A percentile compares a stretch with the other conserved stretches of the same genome.
Conservation (phyloP, 768 basidiomycete genomes). For the Amanita pallidorosea region DNA sequence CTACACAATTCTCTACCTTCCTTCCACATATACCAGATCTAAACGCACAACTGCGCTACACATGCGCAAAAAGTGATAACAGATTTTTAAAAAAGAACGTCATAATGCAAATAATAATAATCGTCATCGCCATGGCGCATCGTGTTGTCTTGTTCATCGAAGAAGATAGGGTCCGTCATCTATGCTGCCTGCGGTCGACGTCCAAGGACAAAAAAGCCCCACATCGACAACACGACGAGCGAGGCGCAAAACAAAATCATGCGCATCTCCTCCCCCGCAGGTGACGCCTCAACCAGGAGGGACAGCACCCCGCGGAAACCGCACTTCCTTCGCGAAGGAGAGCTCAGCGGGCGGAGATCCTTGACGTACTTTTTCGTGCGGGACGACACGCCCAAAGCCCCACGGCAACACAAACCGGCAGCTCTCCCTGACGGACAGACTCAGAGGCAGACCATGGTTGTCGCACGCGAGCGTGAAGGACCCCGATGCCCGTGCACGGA, state of each 20-base stretch:
- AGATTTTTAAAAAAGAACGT: too few relatives aligned
- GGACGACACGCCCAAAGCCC: conserved; percentile 29
- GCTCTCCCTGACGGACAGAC: conserved; percentile 40
- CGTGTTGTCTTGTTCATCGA: too few relatives aligned
- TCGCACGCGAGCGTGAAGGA: conserved; percentile 48
- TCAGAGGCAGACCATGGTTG: conserved; percentile 52
- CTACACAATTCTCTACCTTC: too few relatives aligned
- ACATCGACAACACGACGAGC: conserved; percentile 37
- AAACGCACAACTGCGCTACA: too few relatives aligned
- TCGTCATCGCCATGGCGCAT: too few relatives aligned
- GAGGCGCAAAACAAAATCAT: conserved; percentile 44
- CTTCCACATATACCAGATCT: too few relatives aligned
- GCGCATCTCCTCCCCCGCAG: conserved; percentile 61
- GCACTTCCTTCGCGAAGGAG: conserved; percentile 24
- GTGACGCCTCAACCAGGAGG: conserved; percentile 43
- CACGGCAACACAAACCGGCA: conserved; percentile 36
- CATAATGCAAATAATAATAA: too few relatives aligned
- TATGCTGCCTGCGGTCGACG: neutral
- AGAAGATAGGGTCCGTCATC: too few relatives aligned
- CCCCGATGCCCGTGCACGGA: conserved; percentile 38
- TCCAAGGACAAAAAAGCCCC: conserved; percentile 25
- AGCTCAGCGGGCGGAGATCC: conserved; percentile 29
- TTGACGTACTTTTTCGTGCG: conserved; percentile 25
- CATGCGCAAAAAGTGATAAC: too few relatives aligned
- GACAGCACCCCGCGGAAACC: conserved; percentile 29